phyloP scores from a whole-genome alignment of 352 stramenopile genomes.

The Halophytophthora batemanensis region DNA sequence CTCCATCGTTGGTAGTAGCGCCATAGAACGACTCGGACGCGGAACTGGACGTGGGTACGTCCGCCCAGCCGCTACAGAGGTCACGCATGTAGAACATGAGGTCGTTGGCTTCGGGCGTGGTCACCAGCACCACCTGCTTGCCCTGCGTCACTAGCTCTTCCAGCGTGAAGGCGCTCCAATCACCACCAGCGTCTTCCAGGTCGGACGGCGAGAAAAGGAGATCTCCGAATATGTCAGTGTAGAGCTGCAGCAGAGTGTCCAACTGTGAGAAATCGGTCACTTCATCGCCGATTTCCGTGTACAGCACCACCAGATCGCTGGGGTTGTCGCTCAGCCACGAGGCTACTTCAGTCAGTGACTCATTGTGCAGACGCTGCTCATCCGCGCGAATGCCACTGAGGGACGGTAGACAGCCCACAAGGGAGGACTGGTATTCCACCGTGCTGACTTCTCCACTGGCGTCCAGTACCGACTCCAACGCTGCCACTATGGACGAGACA shows the following conservation, averaged over 20 bases:
- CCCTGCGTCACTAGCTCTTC: slow-evolving; percentile 38
- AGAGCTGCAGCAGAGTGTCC: slow-evolving; percentile 45
- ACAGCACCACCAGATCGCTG: slow-evolving; percentile 49
- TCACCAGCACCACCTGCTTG: slow-evolving; percentile 54
- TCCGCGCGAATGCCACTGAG: slow-evolving; percentile 75
- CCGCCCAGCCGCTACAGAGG: slow-evolving; percentile 43
- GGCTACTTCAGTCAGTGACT: slow-evolving; percentile 54
- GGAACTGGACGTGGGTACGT: slow-evolving; percentile 29
- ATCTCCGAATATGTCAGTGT: slow-evolving; percentile 45
- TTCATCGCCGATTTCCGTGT: slow-evolving; percentile 54
- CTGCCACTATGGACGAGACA: slow-evolving; percentile 32
- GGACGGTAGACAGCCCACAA: slow-evolving; percentile 76
- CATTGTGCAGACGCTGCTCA: slow-evolving; percentile 45
- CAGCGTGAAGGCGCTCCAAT: slow-evolving; percentile 51
- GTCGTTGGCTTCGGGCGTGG: slow-evolving; percentile 43
- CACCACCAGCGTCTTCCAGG: slow-evolving; percentile 27
- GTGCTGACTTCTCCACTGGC: slow-evolving; percentile 26
- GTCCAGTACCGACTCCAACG: slow-evolving; percentile 31
- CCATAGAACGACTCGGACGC: slow-evolving; percentile 35
- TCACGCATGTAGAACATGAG: slow-evolving; percentile 52
- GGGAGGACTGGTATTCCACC: slow-evolving; percentile 54
- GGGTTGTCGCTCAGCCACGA: slow-evolving; percentile 55
- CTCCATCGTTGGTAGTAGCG: slow-evolving; percentile 38
- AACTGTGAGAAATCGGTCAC: slow-evolving; percentile 37
- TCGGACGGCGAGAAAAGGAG: slow-evolving; percentile 48